Evolutionary conservation across 2,329 filamentous ascomycete species (phyloP).

Genomic region (Fusarium sp.): DNA sequence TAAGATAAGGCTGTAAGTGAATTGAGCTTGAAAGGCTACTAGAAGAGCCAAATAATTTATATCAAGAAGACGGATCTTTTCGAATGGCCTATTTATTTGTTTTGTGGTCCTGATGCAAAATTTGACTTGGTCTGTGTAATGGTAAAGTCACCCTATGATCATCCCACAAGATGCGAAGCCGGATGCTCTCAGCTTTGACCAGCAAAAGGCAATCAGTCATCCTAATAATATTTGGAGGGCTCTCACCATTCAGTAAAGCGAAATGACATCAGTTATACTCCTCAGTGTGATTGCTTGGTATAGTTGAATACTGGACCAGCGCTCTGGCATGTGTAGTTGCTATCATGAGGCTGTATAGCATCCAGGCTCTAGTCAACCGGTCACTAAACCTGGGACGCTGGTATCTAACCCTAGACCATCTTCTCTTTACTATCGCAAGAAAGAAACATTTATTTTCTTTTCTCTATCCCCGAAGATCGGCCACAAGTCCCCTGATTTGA

Average conservation of each 20-base stretch:
- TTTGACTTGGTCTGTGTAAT: too few relatives aligned
- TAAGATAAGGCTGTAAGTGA: not conserved
- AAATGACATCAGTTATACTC: fast-evolving
- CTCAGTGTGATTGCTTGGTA: fast-evolving
- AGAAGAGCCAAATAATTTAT: not conserved
- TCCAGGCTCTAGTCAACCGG: fast-evolving
- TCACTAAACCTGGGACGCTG: fast-evolving
- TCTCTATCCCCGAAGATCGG: not conserved
- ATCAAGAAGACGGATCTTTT: not conserved
- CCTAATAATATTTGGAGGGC: not conserved
- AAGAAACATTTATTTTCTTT: too few relatives aligned
- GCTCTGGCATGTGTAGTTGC: not conserved
- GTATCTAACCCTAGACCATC: not conserved
- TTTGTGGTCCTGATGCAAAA: fast-evolving
- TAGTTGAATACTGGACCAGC: fast-evolving
- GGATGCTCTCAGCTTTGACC: not conserved
- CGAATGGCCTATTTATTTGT: not conserved
- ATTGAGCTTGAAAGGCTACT: not conserved
- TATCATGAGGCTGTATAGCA: not conserved
- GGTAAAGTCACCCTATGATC: not conserved
- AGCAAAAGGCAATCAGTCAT: not conserved
- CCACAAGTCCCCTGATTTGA: not conserved
- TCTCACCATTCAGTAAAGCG: not conserved
- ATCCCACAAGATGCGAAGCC: not conserved
- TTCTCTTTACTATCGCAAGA: not conserved